A percentile compares a stretch with the other conserved stretches of the same genome.
These are phyloP conservation scores for Fabrea salina DNA, from an alignment of 169 alveolate genomes.

Conservation along the genomic window DNA sequence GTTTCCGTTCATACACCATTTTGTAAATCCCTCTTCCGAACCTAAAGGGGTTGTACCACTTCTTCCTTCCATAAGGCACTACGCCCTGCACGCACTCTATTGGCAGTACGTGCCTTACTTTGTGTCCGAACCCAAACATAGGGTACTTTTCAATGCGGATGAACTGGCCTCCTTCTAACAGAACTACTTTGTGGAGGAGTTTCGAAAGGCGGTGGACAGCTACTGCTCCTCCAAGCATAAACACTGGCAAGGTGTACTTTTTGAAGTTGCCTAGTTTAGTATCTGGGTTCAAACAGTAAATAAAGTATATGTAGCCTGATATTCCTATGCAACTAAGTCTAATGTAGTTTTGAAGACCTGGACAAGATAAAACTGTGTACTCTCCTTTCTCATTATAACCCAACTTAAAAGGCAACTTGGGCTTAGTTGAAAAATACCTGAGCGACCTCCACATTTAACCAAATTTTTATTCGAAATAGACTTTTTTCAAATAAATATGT, in stretches of 20 bases:
- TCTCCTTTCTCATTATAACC: background rate
- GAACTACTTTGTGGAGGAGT: background rate
- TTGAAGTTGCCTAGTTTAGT: background rate
- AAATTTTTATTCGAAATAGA: too few species aligned
- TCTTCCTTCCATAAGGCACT: background rate
- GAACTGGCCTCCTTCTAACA: background rate
- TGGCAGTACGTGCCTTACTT: background rate
- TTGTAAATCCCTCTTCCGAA: conserved; percentile 11
- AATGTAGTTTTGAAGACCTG: background rate
- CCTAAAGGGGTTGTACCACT: conserved; percentile 2
- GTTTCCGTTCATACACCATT: background rate
- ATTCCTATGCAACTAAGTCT: background rate
- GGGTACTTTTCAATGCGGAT: conserved; percentile 3
- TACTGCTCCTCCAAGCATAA: background rate
- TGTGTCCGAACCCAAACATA: conserved; percentile 7
- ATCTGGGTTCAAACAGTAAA: background rate
- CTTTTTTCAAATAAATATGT: too few species aligned
- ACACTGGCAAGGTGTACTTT: background rate
- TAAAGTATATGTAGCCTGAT: background rate
- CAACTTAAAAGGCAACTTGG: background rate
- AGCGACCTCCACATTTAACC: too few species aligned
- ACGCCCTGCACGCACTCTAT: background rate
- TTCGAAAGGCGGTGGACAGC: background rate
- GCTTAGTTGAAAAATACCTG: conserved; percentile 5
- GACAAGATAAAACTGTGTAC: background rate